Base-by-base conservation (phyloP, 768 basidiomycete genomes). In the Collybiopsis luxurians region DNA sequence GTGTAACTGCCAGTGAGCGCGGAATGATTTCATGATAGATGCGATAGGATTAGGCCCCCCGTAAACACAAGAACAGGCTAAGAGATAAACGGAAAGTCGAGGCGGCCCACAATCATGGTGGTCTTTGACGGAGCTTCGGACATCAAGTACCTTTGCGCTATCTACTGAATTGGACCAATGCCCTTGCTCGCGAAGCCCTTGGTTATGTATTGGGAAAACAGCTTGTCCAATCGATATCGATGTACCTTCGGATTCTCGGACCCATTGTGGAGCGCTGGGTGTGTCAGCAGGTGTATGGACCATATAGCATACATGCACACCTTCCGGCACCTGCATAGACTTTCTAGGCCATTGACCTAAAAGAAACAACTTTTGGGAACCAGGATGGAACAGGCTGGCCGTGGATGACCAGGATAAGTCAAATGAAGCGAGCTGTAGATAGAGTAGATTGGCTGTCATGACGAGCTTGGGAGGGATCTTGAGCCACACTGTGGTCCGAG, bases 21-120 rank as follows among this genome's bases (percentile, higher is more conserved):
- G n/a, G n/a, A 17, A 28, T 26, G 50, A 51, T 51, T 51, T 51
- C 50, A 51, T 51, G 50, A 51, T 51, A 24, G 50, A 51, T 39
- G 24, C 17, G 50, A 51, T 51, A 26, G 15, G 10, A 49, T n/a
- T 42, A 42, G 17, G 17, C 5, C 40, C 5, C n/a, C 6, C 4
- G n/a, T 42, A 42, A n/a, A n/a, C 5, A 42, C 15, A 5, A 10
- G 5, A 5, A 42, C 6, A 42, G 40, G n/a, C 6, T 10, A 42
- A 42, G 6, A 17, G 40, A 42, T 19, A 48, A 13, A 30, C 44
- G 12, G 10, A 2, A 46, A 46, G 17, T 4, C 11, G 44, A 26
- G 13, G 19, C 24, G 10, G 19, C 23, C 24, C 12, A 13, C 7
- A 34, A 4, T 4, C 44, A 15, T 15, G 5, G 24, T 19, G 19